Evolutionary conservation across 1,139 yeast species (phyloP).

Genomic region (Tardiomyces blankii): DNA sequence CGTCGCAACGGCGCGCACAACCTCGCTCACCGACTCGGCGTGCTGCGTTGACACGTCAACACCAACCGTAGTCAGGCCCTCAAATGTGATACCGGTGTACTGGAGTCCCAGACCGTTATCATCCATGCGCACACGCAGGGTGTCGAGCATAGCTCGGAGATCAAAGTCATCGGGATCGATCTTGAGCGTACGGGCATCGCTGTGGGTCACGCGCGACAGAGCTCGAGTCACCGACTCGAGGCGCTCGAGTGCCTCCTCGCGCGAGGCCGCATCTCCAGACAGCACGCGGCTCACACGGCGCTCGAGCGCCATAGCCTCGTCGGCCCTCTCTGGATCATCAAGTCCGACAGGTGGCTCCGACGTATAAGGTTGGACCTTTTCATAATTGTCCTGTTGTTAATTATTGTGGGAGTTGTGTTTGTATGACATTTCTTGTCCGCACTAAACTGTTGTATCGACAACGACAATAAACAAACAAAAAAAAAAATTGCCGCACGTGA

Average conservation of each 20-base stretch:
- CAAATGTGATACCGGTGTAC: slow-evolving; percentile 39
- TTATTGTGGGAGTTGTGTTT: no score
- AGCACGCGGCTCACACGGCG: neutral
- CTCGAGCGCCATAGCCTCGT: neutral
- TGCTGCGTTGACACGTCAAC: slow-evolving; percentile 42
- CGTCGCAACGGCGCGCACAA: slow-evolving; percentile 24
- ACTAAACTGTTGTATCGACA: no score
- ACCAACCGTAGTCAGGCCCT: slow-evolving; percentile 37
- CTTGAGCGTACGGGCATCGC: slow-evolving; percentile 23
- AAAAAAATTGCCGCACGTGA: no score
- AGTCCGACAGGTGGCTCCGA: neutral
- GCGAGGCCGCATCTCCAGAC: neutral
- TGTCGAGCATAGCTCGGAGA: slow-evolving; percentile 28
- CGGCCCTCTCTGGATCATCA: neutral
- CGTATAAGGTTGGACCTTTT: neutral
- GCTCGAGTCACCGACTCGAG: slow-evolving; percentile 33
- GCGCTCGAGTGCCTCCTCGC: slow-evolving; percentile 22
- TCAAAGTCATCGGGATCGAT: slow-evolving; percentile 33
- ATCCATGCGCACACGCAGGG: slow-evolving; percentile 18
- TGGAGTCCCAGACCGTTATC: slow-evolving; percentile 38
- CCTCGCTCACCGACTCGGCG: slow-evolving; percentile 39
- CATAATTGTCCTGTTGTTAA: neutral
- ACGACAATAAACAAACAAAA: no score
- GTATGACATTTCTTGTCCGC: no score
- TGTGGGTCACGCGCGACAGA: slow-evolving; percentile 31